phyloP scores from a whole-genome alignment of 164 flowering plant genomes.

The Brasenia schreberi region DNA sequence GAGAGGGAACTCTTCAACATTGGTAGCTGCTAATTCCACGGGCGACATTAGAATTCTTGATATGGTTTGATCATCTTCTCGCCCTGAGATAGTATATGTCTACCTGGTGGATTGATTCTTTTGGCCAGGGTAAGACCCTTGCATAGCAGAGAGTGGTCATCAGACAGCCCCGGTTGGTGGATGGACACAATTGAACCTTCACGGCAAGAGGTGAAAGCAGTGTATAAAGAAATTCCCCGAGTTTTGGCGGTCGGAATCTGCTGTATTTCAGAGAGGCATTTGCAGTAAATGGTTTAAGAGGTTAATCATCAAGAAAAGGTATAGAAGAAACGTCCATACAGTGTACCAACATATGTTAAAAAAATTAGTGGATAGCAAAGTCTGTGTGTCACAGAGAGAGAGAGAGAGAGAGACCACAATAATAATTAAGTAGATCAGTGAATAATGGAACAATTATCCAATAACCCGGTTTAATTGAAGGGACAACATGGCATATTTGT shows the following conservation, averaged over 20 bases:
- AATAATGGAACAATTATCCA: too few species aligned
- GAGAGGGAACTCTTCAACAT: constrained; percentile 79
- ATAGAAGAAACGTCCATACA: background rate
- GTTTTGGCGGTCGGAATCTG: background rate
- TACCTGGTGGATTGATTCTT: too few species aligned
- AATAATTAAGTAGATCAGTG: too few species aligned
- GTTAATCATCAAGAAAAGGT: background rate
- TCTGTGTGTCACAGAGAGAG: too few species aligned
- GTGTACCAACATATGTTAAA: background rate
- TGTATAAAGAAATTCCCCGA: background rate
- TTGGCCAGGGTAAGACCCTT: background rate
- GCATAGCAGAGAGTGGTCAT: background rate
- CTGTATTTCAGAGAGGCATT: background rate
- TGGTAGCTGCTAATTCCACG: constrained; percentile 83
- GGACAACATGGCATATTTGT: too few species aligned
- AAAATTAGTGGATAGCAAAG: too few species aligned
- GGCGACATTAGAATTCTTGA: constrained; percentile 83
- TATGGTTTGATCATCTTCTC: constrained; percentile 45
- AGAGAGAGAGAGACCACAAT: too few species aligned
- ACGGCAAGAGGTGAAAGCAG: background rate
- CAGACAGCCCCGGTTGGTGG: too few species aligned
- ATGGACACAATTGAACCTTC: background rate
- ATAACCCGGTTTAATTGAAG: too few species aligned
- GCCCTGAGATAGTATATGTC: background rate
- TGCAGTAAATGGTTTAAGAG: background rate